Conservation (phyloP, 805 yeast species). For the Teunomyces stri region DNA sequence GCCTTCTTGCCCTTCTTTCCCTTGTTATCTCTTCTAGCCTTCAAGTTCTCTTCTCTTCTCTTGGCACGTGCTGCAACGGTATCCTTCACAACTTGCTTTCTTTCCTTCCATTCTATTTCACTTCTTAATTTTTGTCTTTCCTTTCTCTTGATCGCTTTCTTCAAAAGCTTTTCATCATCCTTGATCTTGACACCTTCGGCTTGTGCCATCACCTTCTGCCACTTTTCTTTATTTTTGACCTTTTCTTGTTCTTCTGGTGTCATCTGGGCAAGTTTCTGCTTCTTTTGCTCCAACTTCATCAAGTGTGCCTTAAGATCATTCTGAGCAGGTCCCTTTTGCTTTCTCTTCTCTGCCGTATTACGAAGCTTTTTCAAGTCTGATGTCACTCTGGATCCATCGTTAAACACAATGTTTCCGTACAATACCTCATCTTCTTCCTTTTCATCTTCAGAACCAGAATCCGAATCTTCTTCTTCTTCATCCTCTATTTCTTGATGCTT, state of each 20-base stretch:
- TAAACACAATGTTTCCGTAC: slow-evolving; percentile 79
- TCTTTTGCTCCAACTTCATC: slow-evolving; percentile 69
- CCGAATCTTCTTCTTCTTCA: slow-evolving; percentile 33
- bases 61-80: slow-evolving; percentile 72
- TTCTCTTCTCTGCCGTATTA: slow-evolving; percentile 44
- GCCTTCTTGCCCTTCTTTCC: slow-evolving; percentile 76
- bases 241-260: slow-evolving; percentile 61
- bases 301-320: slow-evolving; percentile 84
- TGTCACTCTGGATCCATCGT: slow-evolving; percentile 77
- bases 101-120: slow-evolving; percentile 88
- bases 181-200: slow-evolving; percentile 87
- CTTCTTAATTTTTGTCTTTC: slow-evolving; percentile 82
- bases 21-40: slow-evolving; percentile 80
- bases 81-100: slow-evolving; percentile 76
- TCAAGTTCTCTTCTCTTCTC: slow-evolving; percentile 89
- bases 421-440: slow-evolving; percentile 46
- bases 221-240: slow-evolving; percentile 68
- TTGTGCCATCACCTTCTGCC: slow-evolving; percentile 81
- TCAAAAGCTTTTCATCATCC: slow-evolving; percentile 85
- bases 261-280: slow-evolving; percentile 56
- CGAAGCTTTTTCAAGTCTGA: slow-evolving; percentile 64
- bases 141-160: slow-evolving; percentile 80
- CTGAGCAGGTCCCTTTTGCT: slow-evolving; percentile 79
- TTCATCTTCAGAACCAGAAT: slow-evolving; percentile 15
- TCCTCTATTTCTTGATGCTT: slow-evolving; percentile 36